phyloP scores from a whole-genome alignment of 2,329 filamentous ascomycete genomes.

The Penicillium sp. region DNA sequence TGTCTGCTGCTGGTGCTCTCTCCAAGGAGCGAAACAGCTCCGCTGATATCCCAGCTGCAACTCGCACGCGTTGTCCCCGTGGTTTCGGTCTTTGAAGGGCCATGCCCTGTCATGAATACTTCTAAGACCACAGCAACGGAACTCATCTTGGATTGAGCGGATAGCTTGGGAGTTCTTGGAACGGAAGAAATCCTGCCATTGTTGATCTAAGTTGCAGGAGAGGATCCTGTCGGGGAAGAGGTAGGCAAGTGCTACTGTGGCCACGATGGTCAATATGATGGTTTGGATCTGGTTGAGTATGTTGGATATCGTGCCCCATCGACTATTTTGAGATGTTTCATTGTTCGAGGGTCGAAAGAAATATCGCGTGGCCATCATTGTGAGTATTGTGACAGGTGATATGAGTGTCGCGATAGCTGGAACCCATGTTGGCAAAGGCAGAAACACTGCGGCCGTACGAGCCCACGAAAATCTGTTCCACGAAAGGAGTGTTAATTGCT shows the following conservation, averaged over 20 bases:
- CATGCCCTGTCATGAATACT: conserved; percentile 39
- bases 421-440: conserved; percentile 28
- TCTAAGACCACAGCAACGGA: conserved; percentile 37
- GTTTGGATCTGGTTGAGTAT: conserved; percentile 22
- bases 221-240: conserved; percentile 26
- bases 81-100: conserved; percentile 35
- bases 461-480: conserved; percentile 28
- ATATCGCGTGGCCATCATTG: conserved; percentile 6
- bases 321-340: neutral
- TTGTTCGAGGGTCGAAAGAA: neutral
- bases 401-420: conserved; percentile 24
- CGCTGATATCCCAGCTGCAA: conserved; percentile 29
- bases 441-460: conserved; percentile 19
- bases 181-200: conserved; percentile 34
- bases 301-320: neutral
- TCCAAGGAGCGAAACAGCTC: conserved; percentile 34
- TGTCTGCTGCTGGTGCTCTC: conserved; percentile 22
- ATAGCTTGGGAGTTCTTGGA: conserved; percentile 31
- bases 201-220: conserved; percentile 30
- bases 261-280: conserved; percentile 27
- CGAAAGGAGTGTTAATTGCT: neutral
- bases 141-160: conserved; percentile 33
- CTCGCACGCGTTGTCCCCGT: conserved; percentile 34
- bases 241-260: conserved; percentile 31
- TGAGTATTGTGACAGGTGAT: conserved; percentile 8